Evolutionary conservation across 805 yeast species (phyloP), one percentile per base, ranked within the genome.

Genomic region (Sugiyamaella boreocaroliniensis): DNA sequence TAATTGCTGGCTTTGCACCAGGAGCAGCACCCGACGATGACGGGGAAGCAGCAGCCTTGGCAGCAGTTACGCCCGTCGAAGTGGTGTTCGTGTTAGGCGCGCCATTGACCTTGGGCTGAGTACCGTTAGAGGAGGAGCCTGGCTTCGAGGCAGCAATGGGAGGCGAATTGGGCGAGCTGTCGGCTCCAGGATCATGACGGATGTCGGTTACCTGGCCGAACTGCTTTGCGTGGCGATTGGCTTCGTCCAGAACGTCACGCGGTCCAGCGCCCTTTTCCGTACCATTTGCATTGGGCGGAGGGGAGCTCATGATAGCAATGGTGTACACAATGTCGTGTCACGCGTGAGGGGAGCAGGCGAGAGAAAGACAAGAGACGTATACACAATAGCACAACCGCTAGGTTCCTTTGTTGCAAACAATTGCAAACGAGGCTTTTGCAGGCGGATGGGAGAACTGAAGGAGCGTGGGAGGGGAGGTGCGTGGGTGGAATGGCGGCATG

Each of bases 1-100:
- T 43, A 12, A 45, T 20, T n/a, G 66, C 67, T n/a, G 55, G 54
- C 34, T 46, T 49, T 34, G 69, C 71, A 26, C 64, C 60, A 10
- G 70, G 69, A 44, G 66, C 60, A 5, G 55, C 29, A 20, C 29
- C 34, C 37, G 37, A 32, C 11, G 37, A 32, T 10, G 12, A 11
- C n/a, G 37, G 37, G 10, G 12, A 14, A 14, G 37, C 37, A 14
- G 3, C 10, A 2, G 12, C 37, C n/a, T 32, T 10, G 5, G 37
- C 37, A 14, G n/a, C 37, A 32, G 37, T 32, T 11, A 14, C n/a
- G 4, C 37, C 37, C 4, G n/a, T 14, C n/a, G 12, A 3, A 4
- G 37, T 4, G 37, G 37, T 11, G 37, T 14, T 10, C 8, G 37
- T 32, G 37, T 32, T 32, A 2, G 37, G 37, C 5, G 37, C 37